Evolutionary conservation across 2,329 filamentous ascomycete species (phyloP), one percentile per base, ranked within the genome.

Genomic region (Davidsoniella eucalypti): DNA sequence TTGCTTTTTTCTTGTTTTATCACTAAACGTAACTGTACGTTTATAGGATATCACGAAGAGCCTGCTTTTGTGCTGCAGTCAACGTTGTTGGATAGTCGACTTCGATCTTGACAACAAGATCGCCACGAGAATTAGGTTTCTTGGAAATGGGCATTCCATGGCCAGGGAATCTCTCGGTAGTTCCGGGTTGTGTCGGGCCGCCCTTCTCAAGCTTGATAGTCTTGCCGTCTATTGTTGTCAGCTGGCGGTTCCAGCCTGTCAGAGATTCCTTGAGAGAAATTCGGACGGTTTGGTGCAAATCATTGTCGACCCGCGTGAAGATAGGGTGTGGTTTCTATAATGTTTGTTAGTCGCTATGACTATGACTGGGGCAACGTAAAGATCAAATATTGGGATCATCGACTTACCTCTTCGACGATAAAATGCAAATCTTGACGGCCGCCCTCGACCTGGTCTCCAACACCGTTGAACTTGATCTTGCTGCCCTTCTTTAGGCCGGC

Each of bases 371-470:
- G 25, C 29, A 8, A 21, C 6, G 1, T 6, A 1, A 18, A n/a
- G 16, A 16, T 2, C 12, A 43, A 50, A 50, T 36, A n/a, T n/a
- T 16, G 41, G 29, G 8, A 43, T 49, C 50, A 14, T 8, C 33
- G 36, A 61, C 80, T 71, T 76, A 88, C 87, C 82, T 95, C 90
- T 65, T 87, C 83, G 18, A 98, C 77, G 52, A 98, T 82, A 59
- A 98, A 94, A 64, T 95, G 88, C 48, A 98, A 67, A 65, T 98
- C 92, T 64, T 98, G 92, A 53, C 87, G 85, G 12, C 90, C 90
- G 40, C 92, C 92, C 61, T 96, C 92, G 54, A 94, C 87, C 64
- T 96, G 88, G 65, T 98, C 92, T 9, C 92, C 92, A n/a, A 98
- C 88, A 40, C 90, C 87, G 61, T 84, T 85, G 63, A 94, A 98